Conservation (phyloP, 129 eudicot genomes). For the Centaurea solstitialis region DNA sequence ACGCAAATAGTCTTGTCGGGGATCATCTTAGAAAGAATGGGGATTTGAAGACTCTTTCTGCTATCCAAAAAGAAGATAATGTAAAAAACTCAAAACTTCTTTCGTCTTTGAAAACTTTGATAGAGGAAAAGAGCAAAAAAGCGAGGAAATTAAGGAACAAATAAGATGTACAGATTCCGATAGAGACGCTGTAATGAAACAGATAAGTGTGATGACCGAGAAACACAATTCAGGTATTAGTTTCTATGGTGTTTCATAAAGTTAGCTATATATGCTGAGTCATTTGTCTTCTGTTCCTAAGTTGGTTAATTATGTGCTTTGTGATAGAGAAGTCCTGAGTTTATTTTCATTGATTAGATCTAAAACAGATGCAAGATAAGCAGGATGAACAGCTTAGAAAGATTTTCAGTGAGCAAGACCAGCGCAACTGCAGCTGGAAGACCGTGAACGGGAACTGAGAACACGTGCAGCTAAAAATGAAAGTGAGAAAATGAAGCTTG, state of each 20-base stretch:
- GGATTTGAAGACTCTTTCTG: conserved; percentile 57
- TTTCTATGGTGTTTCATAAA: background rate
- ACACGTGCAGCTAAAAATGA: conserved; percentile 54
- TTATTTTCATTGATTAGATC: conserved; percentile 21
- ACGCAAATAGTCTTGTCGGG: conserved; percentile 43
- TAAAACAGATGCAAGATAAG: conserved; percentile 39
- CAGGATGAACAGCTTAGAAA: conserved; percentile 35
- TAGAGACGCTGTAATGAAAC: conserved; percentile 36
- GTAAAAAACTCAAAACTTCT: conserved; percentile 40
- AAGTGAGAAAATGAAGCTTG: conserved; percentile 56
- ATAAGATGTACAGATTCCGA: conserved; percentile 47
- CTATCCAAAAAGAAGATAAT: conserved; percentile 45
- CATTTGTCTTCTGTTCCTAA: background rate
- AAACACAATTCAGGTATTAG: conserved; percentile 46
- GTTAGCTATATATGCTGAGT: background rate
- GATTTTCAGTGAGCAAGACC: conserved; percentile 43
- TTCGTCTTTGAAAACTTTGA: conserved; percentile 27
- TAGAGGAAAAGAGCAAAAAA: conserved; percentile 42
- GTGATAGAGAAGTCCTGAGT: background rate
- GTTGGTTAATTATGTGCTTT: background rate
- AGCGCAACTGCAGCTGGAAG: conserved; percentile 41
- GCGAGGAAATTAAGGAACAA: conserved; percentile 48
- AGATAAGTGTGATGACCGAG: conserved; percentile 49
- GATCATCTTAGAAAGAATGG: conserved; percentile 49
- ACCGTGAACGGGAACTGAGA: conserved; percentile 43